phyloP scores from a whole-genome alignment of 768 basidiomycete genomes.

The Sistotremastrum niveocremeum region DNA sequence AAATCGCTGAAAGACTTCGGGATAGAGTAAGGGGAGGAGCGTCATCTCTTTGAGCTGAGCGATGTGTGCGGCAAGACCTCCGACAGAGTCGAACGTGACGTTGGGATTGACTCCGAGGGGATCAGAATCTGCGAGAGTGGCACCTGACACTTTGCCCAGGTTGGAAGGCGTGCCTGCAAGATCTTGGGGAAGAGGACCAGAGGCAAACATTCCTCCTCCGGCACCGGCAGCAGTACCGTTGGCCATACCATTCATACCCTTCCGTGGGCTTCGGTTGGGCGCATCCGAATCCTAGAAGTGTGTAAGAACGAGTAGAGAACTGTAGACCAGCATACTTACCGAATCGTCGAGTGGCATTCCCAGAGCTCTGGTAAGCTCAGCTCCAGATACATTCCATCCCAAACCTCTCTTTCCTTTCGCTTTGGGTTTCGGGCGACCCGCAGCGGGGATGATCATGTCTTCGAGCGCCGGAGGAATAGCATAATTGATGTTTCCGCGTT shows the following conservation, averaged over 20 bases:
- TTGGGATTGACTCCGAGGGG: conserved; percentile 88
- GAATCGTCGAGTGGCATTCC: conserved; percentile 63
- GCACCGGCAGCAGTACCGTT: conserved; percentile 32
- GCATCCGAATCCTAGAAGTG: conserved; percentile 53
- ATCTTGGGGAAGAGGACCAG: conserved; percentile 35
- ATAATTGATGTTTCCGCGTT: conserved; percentile 59
- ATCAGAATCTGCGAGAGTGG: conserved; percentile 84
- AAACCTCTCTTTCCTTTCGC: conserved; percentile 28
- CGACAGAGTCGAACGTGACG: conserved; percentile 93
- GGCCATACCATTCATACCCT: conserved; percentile 26
- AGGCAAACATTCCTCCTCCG: conserved; percentile 34
- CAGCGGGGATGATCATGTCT: conserved; percentile 32
- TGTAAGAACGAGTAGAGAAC: not conserved
- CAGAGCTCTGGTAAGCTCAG: conserved; percentile 69
- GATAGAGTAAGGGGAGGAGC: conserved; percentile 84
- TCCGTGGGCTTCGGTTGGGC: conserved; percentile 54
- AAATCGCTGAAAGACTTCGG: conserved; percentile 92
- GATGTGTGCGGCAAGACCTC: conserved; percentile 92
- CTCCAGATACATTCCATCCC: conserved; percentile 71
- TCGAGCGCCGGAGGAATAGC: conserved; percentile 73
- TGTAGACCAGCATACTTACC: conserved; percentile 16
- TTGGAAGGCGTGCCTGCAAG: conserved; percentile 74
- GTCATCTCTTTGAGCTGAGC: conserved; percentile 99
- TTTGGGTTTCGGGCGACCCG: conserved; percentile 25
- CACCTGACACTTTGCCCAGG: conserved; percentile 71